A percentile compares a stretch with the other conserved stretches of the same genome.
These are phyloP conservation scores for Acacia pycnantha DNA, from an alignment of 331 rosid genomes.

Conservation along the genomic window DNA sequence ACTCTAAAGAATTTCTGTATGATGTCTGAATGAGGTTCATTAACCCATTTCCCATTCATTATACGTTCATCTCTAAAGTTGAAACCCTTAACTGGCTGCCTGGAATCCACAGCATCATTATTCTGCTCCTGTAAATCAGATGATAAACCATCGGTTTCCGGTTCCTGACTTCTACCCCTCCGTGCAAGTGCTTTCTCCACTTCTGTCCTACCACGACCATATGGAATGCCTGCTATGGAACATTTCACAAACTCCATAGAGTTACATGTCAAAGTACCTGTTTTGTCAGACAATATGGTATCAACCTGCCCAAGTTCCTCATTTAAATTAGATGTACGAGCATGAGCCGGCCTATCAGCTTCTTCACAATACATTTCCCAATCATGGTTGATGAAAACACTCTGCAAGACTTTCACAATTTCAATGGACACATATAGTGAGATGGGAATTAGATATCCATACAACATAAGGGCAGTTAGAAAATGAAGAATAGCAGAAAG, in stretches of 20 bases:
- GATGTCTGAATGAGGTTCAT: conserved; percentile 58
- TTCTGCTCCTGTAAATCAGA: conserved; percentile 27
- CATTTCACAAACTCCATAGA: conserved; percentile 88
- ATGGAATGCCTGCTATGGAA: conserved; percentile 64
- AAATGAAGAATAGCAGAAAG: conserved; percentile 69
- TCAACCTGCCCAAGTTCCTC: conserved; percentile 89
- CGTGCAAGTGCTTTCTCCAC: conserved; percentile 66
- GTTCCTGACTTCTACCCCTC: conserved; percentile 31
- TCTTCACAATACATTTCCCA: conserved; percentile 74
- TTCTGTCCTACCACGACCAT: conserved; percentile 77
- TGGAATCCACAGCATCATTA: conserved; percentile 25
- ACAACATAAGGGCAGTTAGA: conserved; percentile 83
- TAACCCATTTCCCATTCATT: conserved; percentile 70
- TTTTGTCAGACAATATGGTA: conserved; percentile 77
- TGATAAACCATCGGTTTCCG: conserved; percentile 37
- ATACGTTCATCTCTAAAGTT: conserved; percentile 71
- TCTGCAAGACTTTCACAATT: conserved; percentile 81
- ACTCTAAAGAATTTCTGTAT: conserved; percentile 69
- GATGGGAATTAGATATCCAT: conserved; percentile 84
- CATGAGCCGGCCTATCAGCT: conserved; percentile 70
- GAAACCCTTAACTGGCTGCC: conserved; percentile 57
- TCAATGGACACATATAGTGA: conserved; percentile 88
- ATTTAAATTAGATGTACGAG: conserved; percentile 77
- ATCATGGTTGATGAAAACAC: conserved; percentile 75
- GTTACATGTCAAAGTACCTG: conserved; percentile 87